These are phyloP conservation scores for Aphanocladium album DNA, from an alignment of 2,329 filamentous ascomycete species.

Conservation along the genomic window DNA sequence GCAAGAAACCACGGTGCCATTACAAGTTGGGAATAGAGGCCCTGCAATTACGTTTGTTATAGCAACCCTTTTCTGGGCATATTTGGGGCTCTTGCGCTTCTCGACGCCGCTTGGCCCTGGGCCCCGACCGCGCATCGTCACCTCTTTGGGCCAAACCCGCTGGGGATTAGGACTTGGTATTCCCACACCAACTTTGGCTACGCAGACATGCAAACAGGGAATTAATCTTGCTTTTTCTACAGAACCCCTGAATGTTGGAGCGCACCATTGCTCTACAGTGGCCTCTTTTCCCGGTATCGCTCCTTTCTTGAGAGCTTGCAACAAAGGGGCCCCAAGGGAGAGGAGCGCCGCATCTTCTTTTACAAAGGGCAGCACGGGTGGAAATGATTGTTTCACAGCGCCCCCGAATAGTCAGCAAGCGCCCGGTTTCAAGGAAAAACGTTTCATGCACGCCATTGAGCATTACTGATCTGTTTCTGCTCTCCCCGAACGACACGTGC, in stretches of 20 bases:
- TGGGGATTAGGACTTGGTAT: neutral
- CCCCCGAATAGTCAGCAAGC: neutral
- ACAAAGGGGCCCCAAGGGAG: neutral
- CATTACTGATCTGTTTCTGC: neutral
- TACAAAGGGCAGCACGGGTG: neutral
- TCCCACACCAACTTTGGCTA: neutral
- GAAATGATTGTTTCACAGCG: slow-evolving; percentile 8
- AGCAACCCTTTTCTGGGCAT: neutral
- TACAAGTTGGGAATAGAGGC: neutral
- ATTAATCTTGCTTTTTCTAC: neutral
- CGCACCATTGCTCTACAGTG: neutral
- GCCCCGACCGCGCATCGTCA: slow-evolving; percentile 5
- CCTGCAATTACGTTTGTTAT: neutral
- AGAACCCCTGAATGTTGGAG: neutral
- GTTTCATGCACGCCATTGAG: neutral
- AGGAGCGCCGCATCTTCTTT: neutral
- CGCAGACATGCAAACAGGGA: neutral
- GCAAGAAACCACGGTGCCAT: neutral
- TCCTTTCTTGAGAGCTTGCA: neutral
- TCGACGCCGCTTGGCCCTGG: neutral
- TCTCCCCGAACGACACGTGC: neutral
- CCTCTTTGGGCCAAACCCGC: neutral
- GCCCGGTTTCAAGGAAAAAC: neutral
- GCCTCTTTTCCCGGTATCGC: neutral
- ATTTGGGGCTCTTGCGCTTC: neutral